A percentile compares a stretch with the other conserved stretches of the same genome.
phyloP scores from a whole-genome alignment of 345 rosid genomes.

The Erysimum cheiranthoides region DNA sequence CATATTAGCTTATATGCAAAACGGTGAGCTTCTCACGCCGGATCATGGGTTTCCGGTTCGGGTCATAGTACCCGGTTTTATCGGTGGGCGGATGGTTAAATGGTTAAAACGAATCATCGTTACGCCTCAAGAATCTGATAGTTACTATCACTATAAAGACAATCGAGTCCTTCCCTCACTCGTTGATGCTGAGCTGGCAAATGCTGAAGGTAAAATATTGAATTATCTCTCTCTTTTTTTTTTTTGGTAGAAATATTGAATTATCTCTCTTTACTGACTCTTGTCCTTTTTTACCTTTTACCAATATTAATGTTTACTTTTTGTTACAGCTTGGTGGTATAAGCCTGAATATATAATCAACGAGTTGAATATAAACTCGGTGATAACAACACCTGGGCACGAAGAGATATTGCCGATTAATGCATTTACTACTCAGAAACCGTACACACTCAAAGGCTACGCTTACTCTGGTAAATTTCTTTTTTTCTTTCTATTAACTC shows the following conservation, averaged over 20 bases:
- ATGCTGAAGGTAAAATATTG: constrained; percentile 66
- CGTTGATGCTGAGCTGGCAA: constrained; percentile 87
- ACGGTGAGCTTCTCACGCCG: constrained; percentile 77
- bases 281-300: neutral
- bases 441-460: constrained; percentile 78
- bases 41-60: constrained; percentile 96
- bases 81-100: constrained; percentile 96
- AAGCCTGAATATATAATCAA: constrained; percentile 83
- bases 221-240: constrained; percentile 12
- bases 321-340: constrained; percentile 87
- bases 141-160: constrained; percentile 78
- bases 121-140: constrained; percentile 75
- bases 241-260: neutral
- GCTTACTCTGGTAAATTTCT: constrained; percentile 77
- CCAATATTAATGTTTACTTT: neutral
- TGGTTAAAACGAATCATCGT: constrained; percentile 88
- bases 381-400: constrained; percentile 85
- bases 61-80: constrained; percentile 83
- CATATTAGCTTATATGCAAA: constrained; percentile 91
- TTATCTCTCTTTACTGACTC: too few species aligned
- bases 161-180: constrained; percentile 87
- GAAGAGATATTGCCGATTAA: constrained; percentile 83
- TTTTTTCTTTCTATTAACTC: neutral
- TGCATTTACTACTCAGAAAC: constrained; percentile 82
- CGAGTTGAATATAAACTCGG: constrained; percentile 90